Percentiles rank a stretch among this genome's conserved stretches.
Evolutionary conservation across 78 protist species (phyloP).

Genomic region (Planoprotostelium fungivorum): DNA sequence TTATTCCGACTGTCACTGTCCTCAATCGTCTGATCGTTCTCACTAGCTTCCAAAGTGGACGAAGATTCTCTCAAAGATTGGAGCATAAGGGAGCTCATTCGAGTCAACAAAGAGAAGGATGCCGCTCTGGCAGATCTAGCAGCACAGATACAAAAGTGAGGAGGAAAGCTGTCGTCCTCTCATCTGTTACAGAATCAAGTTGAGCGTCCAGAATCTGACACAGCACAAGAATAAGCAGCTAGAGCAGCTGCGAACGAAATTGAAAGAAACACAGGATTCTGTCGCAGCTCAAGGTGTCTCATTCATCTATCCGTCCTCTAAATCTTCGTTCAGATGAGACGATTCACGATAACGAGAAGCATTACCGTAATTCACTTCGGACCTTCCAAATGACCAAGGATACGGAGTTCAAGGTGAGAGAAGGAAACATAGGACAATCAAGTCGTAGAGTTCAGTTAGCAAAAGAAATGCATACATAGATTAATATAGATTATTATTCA

Average conservation of each 20-base stretch:
- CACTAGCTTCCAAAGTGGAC: background rate
- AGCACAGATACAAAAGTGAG: background rate
- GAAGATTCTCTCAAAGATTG: background rate
- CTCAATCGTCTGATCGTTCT: background rate
- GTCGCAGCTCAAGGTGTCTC: background rate
- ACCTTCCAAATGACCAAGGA: background rate
- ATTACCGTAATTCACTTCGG: background rate
- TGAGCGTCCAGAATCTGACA: background rate
- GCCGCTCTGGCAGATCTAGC: background rate
- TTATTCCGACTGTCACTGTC: background rate
- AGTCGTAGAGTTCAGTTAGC: too few species aligned
- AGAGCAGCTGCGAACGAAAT: background rate
- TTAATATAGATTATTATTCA: too few species aligned
- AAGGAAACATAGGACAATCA: too few species aligned
- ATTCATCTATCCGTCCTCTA: too few species aligned
- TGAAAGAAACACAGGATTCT: background rate
- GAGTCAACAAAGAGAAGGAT: background rate
- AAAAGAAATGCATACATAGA: too few species aligned
- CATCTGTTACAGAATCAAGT: background rate
- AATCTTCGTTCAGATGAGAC: background rate
- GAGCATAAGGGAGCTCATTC: background rate
- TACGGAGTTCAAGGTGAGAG: background rate
- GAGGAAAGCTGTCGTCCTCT: background rate
- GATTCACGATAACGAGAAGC: background rate
- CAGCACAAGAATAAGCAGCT: background rate